Evolutionary conservation across 2,329 filamentous ascomycete genomes (phyloP), one percentile per base, ranked within the genome.

Genomic region (Verticillium albo-atrum): DNA sequence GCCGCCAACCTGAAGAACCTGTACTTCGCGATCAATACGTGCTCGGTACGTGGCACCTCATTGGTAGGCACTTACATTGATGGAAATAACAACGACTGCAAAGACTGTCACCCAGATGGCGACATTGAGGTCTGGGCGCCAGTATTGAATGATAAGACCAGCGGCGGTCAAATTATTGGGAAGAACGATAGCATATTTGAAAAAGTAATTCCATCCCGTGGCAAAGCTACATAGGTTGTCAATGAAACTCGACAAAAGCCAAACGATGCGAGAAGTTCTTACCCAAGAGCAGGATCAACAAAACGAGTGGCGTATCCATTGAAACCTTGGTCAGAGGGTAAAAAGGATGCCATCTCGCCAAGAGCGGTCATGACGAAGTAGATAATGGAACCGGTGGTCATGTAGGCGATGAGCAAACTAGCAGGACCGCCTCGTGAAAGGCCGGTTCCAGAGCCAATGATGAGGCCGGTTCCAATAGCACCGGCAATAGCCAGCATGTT

Each of bases 291-390:
- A 0, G 70, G 70, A 17, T 72, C 70, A 26, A 71, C 68, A 50
- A 71, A 68, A 2, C 69, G 63, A 7, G 65, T 68, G 0, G 70
- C 69, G 34, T 71, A 71, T 1, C 70, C 68, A 15, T 61, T 58
- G 54, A 72, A 72, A 0, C 68, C 67, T 50, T 70, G 67, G n/a
- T 68, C 64, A 37, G 67, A 65, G 0, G 69, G 69, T 5, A 71
- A 50, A 15, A 66, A 66, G 0, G 70, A 62, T 1, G 68, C 66
- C 67, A 72, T 71, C 60, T 75, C 73, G 23, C 73, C 73, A 15
- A 75, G 65, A 10, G 70, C 71, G 15, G 74, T 73, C 78, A 86
- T 86, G 66, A 85, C 81, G 17, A 79, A 80, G 70, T 77, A 85
- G 28, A 86, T 80, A 55, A 84, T 77, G 5, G 78, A 67, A 57